Evolutionary conservation across 2,329 filamentous ascomycete species (phyloP).

Genomic region (Sarocladiaceae sp.): DNA sequence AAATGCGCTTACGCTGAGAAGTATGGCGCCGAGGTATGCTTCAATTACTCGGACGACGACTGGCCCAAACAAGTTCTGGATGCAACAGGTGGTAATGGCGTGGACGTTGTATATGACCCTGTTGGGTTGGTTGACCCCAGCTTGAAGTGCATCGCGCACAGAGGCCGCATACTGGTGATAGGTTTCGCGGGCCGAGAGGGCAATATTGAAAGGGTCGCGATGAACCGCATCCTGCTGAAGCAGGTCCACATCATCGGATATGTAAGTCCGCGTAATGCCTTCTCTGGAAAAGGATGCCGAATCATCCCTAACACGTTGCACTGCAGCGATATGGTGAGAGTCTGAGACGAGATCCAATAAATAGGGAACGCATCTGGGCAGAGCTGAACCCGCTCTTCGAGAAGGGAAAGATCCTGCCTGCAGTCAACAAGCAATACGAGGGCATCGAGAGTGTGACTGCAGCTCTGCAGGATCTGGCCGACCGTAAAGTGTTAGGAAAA

Average conservation of each 20-base stretch:
- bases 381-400: conserved; percentile 42
- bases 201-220: conserved; percentile 45
- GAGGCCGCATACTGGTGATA: conserved; percentile 47
- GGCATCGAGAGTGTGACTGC: conserved; percentile 42
- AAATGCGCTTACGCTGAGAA: conserved; percentile 36
- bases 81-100: conserved; percentile 41
- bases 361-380: conserved; percentile 42
- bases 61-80: conserved; percentile 48
- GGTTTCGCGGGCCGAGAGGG: conserved; percentile 51
- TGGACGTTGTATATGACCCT: conserved; percentile 52
- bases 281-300: too few relatives aligned
- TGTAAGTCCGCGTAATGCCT: conserved; percentile 22
- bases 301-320: background rate
- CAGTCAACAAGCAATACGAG: conserved; percentile 42
- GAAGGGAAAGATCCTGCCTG: conserved; percentile 39
- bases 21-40: conserved; percentile 33
- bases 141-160: conserved; percentile 46
- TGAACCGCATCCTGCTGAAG: conserved; percentile 49
- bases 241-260: conserved; percentile 48
- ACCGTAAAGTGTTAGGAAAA: conserved; percentile 48
- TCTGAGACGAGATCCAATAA: conserved; percentile 39
- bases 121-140: conserved; percentile 50
- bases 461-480: conserved; percentile 44
- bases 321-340: conserved; percentile 50
- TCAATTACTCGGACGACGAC: conserved; percentile 30